Conservation (phyloP, 192 early-diverging fungal genomes). For the Globomyces pollinis-pini region DNA sequence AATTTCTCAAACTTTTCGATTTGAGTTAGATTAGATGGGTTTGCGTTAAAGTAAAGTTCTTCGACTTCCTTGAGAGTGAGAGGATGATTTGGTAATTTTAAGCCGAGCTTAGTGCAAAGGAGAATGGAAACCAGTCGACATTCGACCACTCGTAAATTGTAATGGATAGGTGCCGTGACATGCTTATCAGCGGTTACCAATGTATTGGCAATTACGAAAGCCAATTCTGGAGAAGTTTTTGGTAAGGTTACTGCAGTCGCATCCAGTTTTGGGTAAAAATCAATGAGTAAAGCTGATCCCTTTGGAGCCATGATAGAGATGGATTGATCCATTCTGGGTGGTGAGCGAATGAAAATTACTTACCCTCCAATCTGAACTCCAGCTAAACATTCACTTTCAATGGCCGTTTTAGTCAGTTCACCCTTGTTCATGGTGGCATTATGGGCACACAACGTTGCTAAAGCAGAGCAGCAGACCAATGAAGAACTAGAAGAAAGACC, state of each 20-base stretch:
- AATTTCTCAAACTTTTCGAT: too few species aligned
- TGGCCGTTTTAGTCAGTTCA: constrained; percentile 64
- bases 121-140: constrained; percentile 70
- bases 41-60: too few species aligned
- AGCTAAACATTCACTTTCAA: constrained; percentile 69
- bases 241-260: constrained; percentile 37
- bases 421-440: constrained; percentile 32
- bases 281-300: constrained; percentile 67
- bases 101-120: too few species aligned
- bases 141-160: constrained; percentile 91
- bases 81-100: too few species aligned
- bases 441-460: constrained; percentile 57
- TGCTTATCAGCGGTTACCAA: constrained; percentile 79
- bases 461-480: constrained; percentile 68
- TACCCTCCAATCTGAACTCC: constrained; percentile 64
- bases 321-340: constrained; percentile 95
- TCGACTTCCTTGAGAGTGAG: too few species aligned
- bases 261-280: constrained; percentile 69
- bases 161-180: constrained; percentile 76
- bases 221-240: too few species aligned
- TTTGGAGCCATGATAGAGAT: constrained; percentile 71
- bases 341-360: too few species aligned
- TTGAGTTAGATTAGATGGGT: too few species aligned
- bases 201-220: constrained; percentile 88
- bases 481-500: constrained; percentile 82